Base-by-base conservation (phyloP, 345 rosid species). In the Linum tenue region DNA sequence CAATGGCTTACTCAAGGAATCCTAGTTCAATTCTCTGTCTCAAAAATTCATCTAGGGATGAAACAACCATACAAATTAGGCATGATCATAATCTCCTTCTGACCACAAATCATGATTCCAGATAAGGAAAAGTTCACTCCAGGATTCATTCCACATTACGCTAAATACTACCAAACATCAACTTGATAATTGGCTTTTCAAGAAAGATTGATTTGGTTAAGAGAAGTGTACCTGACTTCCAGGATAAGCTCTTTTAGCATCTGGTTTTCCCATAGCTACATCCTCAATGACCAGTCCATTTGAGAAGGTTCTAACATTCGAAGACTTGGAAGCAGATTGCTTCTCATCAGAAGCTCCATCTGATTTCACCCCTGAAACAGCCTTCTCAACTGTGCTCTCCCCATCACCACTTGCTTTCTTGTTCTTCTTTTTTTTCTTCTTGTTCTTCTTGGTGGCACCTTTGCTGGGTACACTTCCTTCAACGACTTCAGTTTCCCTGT, bases 281-380 rank as follows among this genome's bases (percentile, higher is more conserved):
- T 91, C 95, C 79, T 95, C 89, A 55, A 95, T 82, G 64, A 84
- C 80, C 71, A 95, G 81, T 53, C 99, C 99, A 73, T 91, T 91
- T 4, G 92, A 73, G 72, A 80, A 89, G 60, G 90, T 83, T 74
- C 95, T 83, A 66, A 69, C 75, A 64, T 84, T 85, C 59, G 90
- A 86, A 59, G 94, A 68, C 69, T 86, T 87, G 70, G 66, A 63
- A 53, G 73, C 72, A 64, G 72, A 60, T 69, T 76, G 66, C 36
- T 72, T 78, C 67, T 70, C 76, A 51, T 72, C 75, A 14, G 79
- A 67, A 59, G 63, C 70, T 64, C 58, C 31, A 48, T 75, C 17
- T 14, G 86, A 56, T 55, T 67, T 73, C 6, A 43, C 65, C 73
- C 83, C 67, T 67, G 83, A 62, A 76, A 56, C 67, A 57, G 77